A percentile compares a stretch with the other conserved stretches of the same genome.
These are phyloP conservation scores for Euphorbia celastroides DNA, from an alignment of 441 rosid genomes.

Conservation along the genomic window DNA sequence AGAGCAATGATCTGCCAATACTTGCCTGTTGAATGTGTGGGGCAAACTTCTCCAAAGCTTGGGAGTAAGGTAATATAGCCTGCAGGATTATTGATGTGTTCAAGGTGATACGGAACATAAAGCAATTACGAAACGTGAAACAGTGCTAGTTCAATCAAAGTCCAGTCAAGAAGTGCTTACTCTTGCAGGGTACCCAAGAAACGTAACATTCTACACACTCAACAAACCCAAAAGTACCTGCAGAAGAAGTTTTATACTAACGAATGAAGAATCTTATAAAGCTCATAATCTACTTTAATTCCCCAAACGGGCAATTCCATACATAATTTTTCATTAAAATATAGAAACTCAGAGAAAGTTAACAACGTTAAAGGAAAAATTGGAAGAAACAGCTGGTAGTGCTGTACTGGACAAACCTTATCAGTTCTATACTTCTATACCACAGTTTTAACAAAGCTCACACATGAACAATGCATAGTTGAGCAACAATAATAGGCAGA, in stretches of 20 bases:
- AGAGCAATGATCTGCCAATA: conserved; percentile 12
- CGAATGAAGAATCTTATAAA: conserved; percentile 15
- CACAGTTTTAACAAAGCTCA: neutral
- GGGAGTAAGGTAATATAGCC: conserved; percentile 96
- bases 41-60: conserved; percentile 90
- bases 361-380: neutral
- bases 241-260: conserved; percentile 19
- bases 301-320: neutral
- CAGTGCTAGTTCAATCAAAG: conserved; percentile 8
- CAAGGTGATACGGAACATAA: neutral
- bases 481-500: neutral
- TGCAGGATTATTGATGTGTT: conserved; percentile 26
- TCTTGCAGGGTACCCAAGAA: conserved; percentile 91
- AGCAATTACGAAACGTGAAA: conserved; percentile 3
- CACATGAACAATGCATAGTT: neutral
- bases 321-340: neutral
- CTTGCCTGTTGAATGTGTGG: conserved; percentile 96
- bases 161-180: conserved; percentile 37
- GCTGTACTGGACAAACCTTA: neutral
- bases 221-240: conserved; percentile 89
- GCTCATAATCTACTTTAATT: conserved; percentile 6
- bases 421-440: too few relatives aligned
- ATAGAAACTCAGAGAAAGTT: neutral
- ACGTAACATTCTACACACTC: conserved; percentile 93
- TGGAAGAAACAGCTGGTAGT: neutral